Evolutionary conservation across 2,329 filamentous ascomycete species (phyloP).

Genomic region (Ceratocystis cacaofunesta): DNA sequence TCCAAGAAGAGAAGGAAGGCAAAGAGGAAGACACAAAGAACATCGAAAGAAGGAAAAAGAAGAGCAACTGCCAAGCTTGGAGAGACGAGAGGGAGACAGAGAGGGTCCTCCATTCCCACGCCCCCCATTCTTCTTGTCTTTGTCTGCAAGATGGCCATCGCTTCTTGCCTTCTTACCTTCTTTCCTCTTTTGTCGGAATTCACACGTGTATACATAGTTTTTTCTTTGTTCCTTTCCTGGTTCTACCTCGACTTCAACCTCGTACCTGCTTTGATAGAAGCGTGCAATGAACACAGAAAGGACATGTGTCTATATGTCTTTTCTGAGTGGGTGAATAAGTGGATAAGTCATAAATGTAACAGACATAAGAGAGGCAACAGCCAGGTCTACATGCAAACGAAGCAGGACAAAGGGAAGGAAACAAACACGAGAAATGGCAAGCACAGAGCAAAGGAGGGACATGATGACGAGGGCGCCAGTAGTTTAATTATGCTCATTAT

Average conservation of each 20-base stretch:
- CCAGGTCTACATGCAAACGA: not conserved
- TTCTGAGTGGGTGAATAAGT: not conserved
- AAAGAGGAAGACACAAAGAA: conserved; percentile 2
- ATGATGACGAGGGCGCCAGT: no score
- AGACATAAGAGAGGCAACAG: not conserved
- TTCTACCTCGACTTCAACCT: not conserved
- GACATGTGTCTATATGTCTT: not conserved
- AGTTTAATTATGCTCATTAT: not conserved
- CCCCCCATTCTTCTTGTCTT: not conserved
- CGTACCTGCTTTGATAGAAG: conserved; percentile 1
- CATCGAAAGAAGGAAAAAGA: not conserved
- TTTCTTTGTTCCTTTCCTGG: not conserved
- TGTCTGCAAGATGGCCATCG: not conserved
- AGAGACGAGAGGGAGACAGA: not conserved
- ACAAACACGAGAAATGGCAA: not conserved
- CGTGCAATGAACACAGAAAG: not conserved
- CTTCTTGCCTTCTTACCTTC: not conserved
- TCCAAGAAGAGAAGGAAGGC: not conserved
- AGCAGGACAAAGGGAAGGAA: not conserved
- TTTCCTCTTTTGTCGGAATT: not conserved
- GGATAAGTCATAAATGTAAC: not conserved
- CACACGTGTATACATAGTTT: not conserved
- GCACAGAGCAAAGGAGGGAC: not conserved
- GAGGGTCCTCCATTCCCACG: not conserved
- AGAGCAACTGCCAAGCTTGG: not conserved